Conservation (phyloP, 768 basidiomycete species). For the Steccherinum ochraceum region DNA sequence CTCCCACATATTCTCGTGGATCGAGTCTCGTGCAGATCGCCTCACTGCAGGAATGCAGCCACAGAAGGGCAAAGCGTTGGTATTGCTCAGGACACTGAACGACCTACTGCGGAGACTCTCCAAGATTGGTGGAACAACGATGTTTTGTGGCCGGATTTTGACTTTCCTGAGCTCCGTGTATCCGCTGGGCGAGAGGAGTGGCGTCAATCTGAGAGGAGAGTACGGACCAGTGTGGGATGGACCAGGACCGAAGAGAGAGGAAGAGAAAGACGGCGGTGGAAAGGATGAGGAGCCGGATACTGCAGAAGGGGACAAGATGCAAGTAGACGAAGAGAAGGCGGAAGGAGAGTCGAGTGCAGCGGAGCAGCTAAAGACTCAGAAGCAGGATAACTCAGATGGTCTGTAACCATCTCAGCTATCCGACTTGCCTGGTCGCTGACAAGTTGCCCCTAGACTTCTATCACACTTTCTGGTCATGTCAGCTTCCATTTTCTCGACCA, state of each 20-base stretch:
- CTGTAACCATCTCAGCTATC: no score
- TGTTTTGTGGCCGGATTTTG: constrained; percentile 86
- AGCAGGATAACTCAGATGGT: constrained; percentile 45
- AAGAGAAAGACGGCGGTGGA: constrained; percentile 18
- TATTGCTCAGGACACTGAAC: constrained; percentile 79
- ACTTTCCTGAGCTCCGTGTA: constrained; percentile 84
- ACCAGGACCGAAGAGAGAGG: constrained; percentile 31
- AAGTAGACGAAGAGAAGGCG: constrained; percentile 43
- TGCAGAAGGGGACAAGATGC: constrained; percentile 46
- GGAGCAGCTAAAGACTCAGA: constrained; percentile 32
- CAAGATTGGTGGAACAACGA: constrained; percentile 77
- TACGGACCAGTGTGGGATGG: constrained; percentile 77
- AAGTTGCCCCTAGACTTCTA: constrained; percentile 59
- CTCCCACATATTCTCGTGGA: constrained; percentile 84
- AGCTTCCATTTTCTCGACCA: constrained; percentile 80
- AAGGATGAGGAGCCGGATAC: constrained; percentile 24
- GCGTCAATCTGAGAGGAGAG: constrained; percentile 87
- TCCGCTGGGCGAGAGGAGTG: constrained; percentile 82
- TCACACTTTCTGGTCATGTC: constrained; percentile 85
- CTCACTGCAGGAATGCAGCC: constrained; percentile 77
- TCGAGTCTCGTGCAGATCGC: constrained; percentile 63
- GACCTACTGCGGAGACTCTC: constrained; percentile 82
- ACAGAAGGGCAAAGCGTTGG: constrained; percentile 82
- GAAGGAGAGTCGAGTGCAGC: constrained; percentile 6
- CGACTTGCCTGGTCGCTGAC: not conserved